Evolutionary conservation across 2,329 filamentous ascomycete species (phyloP), one percentile per base, ranked within the genome.

Genomic region (Penicillium aurantiogriseum): DNA sequence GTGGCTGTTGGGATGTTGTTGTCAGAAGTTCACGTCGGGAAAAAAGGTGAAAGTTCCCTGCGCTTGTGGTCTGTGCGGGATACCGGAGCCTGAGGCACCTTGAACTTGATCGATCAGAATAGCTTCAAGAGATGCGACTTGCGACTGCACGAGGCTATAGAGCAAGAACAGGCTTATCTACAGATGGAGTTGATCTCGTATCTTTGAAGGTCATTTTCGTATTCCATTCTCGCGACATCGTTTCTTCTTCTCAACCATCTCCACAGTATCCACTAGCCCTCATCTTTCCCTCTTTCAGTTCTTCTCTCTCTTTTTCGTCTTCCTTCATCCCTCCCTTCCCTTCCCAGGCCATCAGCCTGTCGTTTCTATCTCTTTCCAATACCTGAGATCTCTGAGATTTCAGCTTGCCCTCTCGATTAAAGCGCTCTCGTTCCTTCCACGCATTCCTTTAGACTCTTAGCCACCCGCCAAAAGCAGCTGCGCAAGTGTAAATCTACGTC

Each of bases 1-100:
- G 73, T 70, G 66, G 74, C 74, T 74, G 74, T 76, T 58, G 54
- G 21, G 50, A 48, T 58, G 63, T 60, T 55, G 55, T 61, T 63
- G 62, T 54, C 57, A 57, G 58, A 56, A 58, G 57, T 57, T 50
- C 44, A 38, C 43, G 57, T 48, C 59, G 60, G 54, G 65, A 71
- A 72, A 72, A 73, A 72, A 71, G 68, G 68, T 63, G 51, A 59
- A 60, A 61, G 63, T 62, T 57, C 49, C 50, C 51, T 67, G 67
- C 71, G 57, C 35, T 46, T 33, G 15, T 60, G 69, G 70, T 61
- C 9, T 54, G 4, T 58, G 17, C n/a, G 33, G 59, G 1, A 25
- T 17, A 29, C 69, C 65, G 63, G 64, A 68, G 36, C 40, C n/a
- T 48, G 46, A 51, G 57, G 56, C 59, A 61, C 31, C 46, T 38